These are phyloP conservation scores for Xylariales sp. DNA, from an alignment of 2,329 filamentous ascomycete genomes.

Conservation along the genomic window DNA sequence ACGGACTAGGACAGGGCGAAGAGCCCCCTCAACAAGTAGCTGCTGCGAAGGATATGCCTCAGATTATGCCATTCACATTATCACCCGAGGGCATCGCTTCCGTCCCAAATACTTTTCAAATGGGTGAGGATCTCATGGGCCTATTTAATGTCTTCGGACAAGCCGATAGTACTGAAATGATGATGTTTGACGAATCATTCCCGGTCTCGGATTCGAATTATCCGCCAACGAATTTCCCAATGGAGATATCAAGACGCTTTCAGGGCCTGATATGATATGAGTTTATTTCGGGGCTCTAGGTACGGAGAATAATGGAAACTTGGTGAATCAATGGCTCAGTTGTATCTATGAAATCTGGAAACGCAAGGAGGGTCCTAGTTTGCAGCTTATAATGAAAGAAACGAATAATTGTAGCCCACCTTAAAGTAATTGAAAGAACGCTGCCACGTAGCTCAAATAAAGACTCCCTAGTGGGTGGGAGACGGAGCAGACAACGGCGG, in stretches of 20 bases:
- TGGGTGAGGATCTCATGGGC: constrained; percentile 15
- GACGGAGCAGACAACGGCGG: too few species aligned
- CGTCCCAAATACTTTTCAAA: constrained; percentile 4
- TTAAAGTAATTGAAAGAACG: too few species aligned
- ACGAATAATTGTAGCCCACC: too few species aligned
- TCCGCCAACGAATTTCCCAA: not conserved
- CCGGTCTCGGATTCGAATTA: not conserved
- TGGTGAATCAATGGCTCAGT: too few species aligned
- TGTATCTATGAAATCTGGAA: too few species aligned
- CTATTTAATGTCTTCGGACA: constrained; percentile 14
- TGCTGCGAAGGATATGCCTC: not conserved
- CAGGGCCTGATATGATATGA: constrained; percentile 7
- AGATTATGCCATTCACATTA: not conserved
- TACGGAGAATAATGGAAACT: not conserved
- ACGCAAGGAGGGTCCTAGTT: too few species aligned
- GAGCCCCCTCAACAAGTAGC: not conserved
- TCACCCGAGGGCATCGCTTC: not conserved
- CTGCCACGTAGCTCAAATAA: too few species aligned
- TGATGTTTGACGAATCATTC: constrained; percentile 3
- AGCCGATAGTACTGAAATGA: not conserved
- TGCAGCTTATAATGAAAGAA: too few species aligned
- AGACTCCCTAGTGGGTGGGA: too few species aligned
- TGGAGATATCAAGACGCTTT: constrained; percentile 7
- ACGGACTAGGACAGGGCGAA: not conserved
- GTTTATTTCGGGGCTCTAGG: not conserved